phyloP scores from a whole-genome alignment of 345 rosid species.

The Anastatica hierochuntica region DNA sequence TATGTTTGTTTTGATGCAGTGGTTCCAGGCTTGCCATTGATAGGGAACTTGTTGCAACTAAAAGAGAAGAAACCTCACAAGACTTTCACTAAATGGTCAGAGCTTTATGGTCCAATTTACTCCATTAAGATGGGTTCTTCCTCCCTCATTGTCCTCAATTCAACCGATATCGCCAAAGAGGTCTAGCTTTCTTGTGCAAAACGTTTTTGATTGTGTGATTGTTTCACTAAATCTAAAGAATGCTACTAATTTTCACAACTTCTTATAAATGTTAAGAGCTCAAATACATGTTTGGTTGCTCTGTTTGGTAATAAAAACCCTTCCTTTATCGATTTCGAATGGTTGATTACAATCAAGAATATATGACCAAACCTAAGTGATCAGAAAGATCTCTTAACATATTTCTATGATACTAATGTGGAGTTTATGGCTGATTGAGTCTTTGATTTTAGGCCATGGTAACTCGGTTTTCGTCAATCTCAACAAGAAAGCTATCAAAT shows the following conservation, averaged over 20 bases:
- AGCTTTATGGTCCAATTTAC: constrained; percentile 67
- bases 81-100: constrained; percentile 76
- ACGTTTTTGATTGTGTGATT: too few species aligned
- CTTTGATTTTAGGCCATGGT: constrained; percentile 66
- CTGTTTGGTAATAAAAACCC: background rate
- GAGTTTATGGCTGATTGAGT: background rate
- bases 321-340: background rate
- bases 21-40: constrained; percentile 64
- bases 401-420: background rate
- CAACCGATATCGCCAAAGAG: constrained; percentile 69
- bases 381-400: background rate
- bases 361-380: background rate
- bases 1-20: constrained; percentile 34
- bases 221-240: background rate
- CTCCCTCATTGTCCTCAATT: constrained; percentile 53
- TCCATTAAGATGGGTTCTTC: constrained; percentile 68
- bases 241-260: background rate
- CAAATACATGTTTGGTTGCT: too few species aligned
- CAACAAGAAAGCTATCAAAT: constrained; percentile 62
- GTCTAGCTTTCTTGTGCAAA: constrained; percentile 26
- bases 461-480: constrained; percentile 62
- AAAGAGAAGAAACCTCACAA: constrained; percentile 88
- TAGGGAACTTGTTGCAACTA: constrained; percentile 79
- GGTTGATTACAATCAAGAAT: background rate
- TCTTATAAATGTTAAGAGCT: background rate